Percentiles rank a stretch among this genome's conserved stretches.
phyloP scores from a whole-genome alignment of 345 rosid genomes.

The Eucalyptus brandiana region DNA sequence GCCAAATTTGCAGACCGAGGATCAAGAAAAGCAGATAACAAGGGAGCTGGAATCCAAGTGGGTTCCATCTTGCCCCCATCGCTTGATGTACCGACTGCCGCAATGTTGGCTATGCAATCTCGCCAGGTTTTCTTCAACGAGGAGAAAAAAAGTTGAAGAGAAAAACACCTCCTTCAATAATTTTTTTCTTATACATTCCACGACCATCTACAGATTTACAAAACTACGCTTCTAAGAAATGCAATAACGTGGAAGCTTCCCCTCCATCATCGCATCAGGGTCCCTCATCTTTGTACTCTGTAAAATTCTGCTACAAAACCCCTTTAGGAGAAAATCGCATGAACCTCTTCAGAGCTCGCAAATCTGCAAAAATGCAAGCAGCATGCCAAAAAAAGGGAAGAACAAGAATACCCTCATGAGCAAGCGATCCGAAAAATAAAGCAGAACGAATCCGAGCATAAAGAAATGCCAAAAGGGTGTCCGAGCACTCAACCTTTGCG shows the following conservation, averaged over 20 bases:
- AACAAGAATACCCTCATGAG: conserved; percentile 29
- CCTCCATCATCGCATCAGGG: conserved; percentile 26
- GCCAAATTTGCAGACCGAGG: conserved; percentile 21
- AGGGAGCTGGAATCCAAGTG: conserved; percentile 42
- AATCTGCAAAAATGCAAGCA: conserved; percentile 1
- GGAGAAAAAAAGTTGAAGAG: not conserved
- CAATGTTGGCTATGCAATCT: conserved; percentile 38
- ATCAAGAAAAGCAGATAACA: conserved; percentile 31
- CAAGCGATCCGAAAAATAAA: conserved; percentile 32
- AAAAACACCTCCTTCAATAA: conserved; percentile 4
- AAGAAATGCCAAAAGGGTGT: conserved; percentile 2
- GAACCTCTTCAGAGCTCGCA: conserved; percentile 7
- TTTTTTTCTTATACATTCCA: not conserved
- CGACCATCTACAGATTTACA: not conserved
- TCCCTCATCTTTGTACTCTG: conserved; percentile 41
- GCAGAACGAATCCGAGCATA: not conserved
- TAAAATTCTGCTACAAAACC: conserved; percentile 3
- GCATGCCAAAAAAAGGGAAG: not conserved
- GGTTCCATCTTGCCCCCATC: conserved; percentile 80
- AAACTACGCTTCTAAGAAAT: conserved; percentile 15
- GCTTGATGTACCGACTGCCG: conserved; percentile 23
- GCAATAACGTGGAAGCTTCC: not conserved
- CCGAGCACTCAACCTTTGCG: not conserved
- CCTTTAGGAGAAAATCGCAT: conserved; percentile 14
- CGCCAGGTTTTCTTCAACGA: conserved; percentile 46